Evolutionary conservation across 441 rosid species (phyloP), one percentile per base, ranked within the genome.

Genomic region (Flueggea neowawraea): DNA sequence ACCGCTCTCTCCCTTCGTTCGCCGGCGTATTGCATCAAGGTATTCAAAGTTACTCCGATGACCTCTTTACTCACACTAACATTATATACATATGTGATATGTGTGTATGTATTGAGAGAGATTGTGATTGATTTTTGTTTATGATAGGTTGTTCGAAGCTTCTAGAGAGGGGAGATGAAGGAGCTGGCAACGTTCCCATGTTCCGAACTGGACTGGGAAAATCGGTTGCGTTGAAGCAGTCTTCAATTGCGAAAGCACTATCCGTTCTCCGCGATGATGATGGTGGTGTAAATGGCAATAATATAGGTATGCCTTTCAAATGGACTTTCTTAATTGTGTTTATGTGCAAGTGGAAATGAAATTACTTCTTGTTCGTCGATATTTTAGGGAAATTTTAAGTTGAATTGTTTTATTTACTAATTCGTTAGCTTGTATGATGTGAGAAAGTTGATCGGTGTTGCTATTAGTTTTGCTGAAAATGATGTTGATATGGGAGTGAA

Each of bases 151-250:
- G 84, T 66, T 77, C 91, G 75, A 80, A 80, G 81, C 75, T 91
- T 67, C 49, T 68, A 12, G 90, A 80, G 69, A 68, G 61, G 6
- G 73, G 64, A 31, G 69, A 67, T 12, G 60, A 66, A 36, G 80
- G 54, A 17, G 52, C 52, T 39, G 80, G n/a, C 41, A 54, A 64
- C 44, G 58, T 64, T 47, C 82, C 93, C 41, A 66, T 78, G 82
- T 91, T 94, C 61, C 80, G 76, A 57, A 87, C 85, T 13, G 97
- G 94, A 57, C 64, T 65, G 53, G 96, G 92, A 60, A 91, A 84
- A 50, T 75, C 91, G 56, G 84, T 82, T 61, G 68, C 68, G 11
- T 56, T 80, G 28, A 84, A 87, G 62, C 86, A 80, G 22, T 82
- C 90, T 76, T 95, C 92, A 11, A 74, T 86, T 53, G 82, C 81